These are phyloP conservation scores for Linnemannia zychae DNA, from an alignment of 192 early-diverging fungal genomes.

Conservation along the genomic window DNA sequence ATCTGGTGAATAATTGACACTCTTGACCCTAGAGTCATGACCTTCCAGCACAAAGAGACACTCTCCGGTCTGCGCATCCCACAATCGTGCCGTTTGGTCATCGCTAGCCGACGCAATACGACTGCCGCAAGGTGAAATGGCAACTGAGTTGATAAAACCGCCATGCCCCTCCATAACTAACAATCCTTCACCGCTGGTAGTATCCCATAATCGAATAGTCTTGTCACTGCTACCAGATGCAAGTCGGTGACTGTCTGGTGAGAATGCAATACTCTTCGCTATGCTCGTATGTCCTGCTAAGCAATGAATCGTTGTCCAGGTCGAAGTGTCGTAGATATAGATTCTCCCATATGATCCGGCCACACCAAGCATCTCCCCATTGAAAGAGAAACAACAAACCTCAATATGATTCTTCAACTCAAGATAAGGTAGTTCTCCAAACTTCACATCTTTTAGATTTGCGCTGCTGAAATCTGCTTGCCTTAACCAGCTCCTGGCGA, in stretches of 20 bases:
- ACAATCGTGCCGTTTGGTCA: not conserved
- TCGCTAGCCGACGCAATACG: not conserved
- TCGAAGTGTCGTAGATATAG: not conserved
- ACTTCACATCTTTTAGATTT: not conserved
- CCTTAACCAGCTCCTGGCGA: not conserved
- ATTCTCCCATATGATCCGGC: not conserved
- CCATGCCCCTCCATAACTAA: not conserved
- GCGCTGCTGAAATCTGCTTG: not conserved
- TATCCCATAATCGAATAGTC: not conserved
- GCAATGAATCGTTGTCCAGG: not conserved
- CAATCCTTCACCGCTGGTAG: too few species aligned
- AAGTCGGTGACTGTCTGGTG: too few species aligned
- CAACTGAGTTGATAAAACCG: not conserved
- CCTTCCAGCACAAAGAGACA: not conserved
- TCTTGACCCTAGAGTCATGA: not conserved
- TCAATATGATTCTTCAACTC: not conserved
- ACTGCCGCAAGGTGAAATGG: not conserved
- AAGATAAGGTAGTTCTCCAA: not conserved
- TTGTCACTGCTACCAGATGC: not conserved
- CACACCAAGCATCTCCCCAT: not conserved
- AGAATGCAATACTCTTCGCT: too few species aligned
- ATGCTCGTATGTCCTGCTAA: not conserved
- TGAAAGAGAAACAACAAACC: not conserved
- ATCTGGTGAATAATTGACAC: slow-evolving; percentile 5
- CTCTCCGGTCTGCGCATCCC: slow-evolving; percentile 3